phyloP scores from a whole-genome alignment of 2,329 filamentous ascomycete genomes.

The Colletotrichum sp. region DNA sequence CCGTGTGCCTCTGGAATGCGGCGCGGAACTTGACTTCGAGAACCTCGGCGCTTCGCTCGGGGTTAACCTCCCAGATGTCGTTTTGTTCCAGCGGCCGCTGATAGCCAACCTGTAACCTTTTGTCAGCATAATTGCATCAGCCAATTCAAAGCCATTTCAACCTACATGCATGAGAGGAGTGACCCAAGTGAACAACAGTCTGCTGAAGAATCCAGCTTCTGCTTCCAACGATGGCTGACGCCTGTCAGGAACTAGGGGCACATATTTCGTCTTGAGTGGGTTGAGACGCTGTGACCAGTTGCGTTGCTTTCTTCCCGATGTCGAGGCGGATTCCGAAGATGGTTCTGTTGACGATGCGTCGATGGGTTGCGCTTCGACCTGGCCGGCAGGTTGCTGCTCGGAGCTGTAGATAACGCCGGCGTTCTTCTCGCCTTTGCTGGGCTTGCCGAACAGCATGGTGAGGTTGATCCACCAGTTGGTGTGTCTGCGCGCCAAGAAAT shows the following conservation, averaged over 20 bases:
- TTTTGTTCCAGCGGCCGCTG: constrained; percentile 79
- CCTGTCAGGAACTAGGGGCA: not conserved
- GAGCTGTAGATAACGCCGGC: not conserved
- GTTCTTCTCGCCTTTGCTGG: not conserved
- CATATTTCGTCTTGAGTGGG: not conserved
- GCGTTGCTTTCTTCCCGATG: not conserved
- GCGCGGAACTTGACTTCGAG: constrained; percentile 67
- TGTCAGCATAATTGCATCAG: too few species aligned
- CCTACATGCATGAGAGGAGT: not conserved
- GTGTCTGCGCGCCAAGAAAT: not conserved
- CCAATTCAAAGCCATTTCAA: too few species aligned
- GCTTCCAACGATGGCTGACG: not conserved
- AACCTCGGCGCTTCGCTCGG: constrained; percentile 75
- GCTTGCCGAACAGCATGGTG: not conserved
- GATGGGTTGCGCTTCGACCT: not conserved
- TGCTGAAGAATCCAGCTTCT: not conserved
- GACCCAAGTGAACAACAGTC: not conserved
- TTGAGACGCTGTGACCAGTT: not conserved
- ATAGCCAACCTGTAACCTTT: constrained; percentile 71
- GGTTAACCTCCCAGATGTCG: constrained; percentile 90
- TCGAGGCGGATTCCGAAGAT: not conserved
- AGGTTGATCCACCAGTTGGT: not conserved
- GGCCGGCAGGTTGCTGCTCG: not conserved
- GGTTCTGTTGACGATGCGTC: not conserved
- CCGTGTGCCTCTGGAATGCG: constrained; percentile 64